phyloP scores from a whole-genome alignment of 768 basidiomycete species.

The Daedaleopsis sinensis region DNA sequence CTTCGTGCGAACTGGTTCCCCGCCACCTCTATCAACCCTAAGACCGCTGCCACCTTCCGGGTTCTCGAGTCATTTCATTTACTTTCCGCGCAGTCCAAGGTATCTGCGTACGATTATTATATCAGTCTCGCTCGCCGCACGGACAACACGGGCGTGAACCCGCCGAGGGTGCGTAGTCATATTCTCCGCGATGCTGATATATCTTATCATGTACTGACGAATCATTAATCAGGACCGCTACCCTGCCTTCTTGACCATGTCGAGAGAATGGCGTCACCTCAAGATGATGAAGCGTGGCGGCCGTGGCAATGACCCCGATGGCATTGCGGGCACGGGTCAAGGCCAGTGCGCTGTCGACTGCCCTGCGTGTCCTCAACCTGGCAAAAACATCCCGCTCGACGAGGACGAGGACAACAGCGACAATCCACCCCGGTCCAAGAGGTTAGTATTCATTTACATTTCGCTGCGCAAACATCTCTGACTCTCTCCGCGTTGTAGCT shows the following conservation, averaged over 20 bases:
- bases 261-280: constrained; percentile 25
- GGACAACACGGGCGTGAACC: constrained; percentile 32
- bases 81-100: constrained; percentile 35
- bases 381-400: constrained; percentile 18
- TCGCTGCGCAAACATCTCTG: too few species aligned
- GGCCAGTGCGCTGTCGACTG: constrained; percentile 26
- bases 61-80: constrained; percentile 37
- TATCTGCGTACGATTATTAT: constrained; percentile 38
- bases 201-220: too few species aligned
- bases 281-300: constrained; percentile 25
- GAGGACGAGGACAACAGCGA: too few species aligned
- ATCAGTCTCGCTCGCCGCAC: constrained; percentile 27
- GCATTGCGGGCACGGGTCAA: constrained; percentile 3
- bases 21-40: constrained; percentile 31
- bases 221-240: constrained; percentile 21
- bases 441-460: constrained; percentile 5
- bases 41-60: constrained; percentile 34
- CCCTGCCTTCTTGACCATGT: constrained; percentile 16
- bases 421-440: constrained; percentile 8
- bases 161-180: background rate
- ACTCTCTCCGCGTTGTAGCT: constrained; percentile 24
- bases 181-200: fast-evolving
- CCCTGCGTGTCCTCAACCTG: constrained; percentile 30
- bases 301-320: constrained; percentile 24
- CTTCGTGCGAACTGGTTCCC: constrained; percentile 36